phyloP scores from a whole-genome alignment of 768 basidiomycete genomes.

The Brasilioporus rufonigricans region DNA sequence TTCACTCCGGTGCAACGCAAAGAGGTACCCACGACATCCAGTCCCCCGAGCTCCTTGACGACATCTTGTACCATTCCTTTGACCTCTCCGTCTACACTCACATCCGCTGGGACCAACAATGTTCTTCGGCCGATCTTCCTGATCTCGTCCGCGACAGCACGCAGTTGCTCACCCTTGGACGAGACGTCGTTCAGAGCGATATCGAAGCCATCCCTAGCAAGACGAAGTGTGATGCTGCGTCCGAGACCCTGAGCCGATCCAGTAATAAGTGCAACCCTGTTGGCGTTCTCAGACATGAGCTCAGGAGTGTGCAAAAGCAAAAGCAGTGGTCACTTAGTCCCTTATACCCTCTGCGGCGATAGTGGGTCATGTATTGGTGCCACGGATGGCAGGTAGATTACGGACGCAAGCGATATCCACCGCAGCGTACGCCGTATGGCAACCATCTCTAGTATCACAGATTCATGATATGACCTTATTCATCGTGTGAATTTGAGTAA shows the following conservation, averaged over 20 bases:
- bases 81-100: constrained; percentile 41
- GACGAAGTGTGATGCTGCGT: constrained; percentile 1
- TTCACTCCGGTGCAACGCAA: neutral
- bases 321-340: too few relatives aligned
- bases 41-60: constrained; percentile 28
- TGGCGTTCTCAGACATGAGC: neutral
- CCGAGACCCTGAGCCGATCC: constrained; percentile 1
- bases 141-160: neutral
- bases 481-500: too few relatives aligned
- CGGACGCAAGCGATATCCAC: neutral
- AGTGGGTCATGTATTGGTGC: neutral
- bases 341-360: neutral
- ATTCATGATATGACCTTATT: too few relatives aligned
- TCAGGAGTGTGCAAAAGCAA: neutral
- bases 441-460: too few relatives aligned
- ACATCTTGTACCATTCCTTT: constrained; percentile 34
- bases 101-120: constrained; percentile 33
- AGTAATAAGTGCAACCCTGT: neutral
- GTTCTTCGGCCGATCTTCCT: constrained; percentile 12
- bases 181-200: constrained; percentile 3
- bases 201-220: neutral
- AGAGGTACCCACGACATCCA: neutral
- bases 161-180: neutral
- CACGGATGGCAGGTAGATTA: neutral
- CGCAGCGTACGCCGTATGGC: neutral